Base-by-base conservation (phyloP, 306 rosid genomes). In the Quercus aquifolioides region DNA sequence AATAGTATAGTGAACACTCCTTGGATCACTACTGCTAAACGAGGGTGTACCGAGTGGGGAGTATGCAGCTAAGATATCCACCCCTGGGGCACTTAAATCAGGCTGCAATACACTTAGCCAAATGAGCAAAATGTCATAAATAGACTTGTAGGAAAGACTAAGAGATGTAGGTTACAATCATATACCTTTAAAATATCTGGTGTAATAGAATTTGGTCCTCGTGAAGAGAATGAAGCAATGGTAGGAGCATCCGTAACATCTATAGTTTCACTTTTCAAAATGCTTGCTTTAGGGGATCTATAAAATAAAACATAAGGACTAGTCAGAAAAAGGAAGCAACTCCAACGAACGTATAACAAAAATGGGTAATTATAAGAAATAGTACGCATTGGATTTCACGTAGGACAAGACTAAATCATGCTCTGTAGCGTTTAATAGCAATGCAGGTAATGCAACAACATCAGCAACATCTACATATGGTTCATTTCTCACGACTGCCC, bases 31-130 rank as follows among this genome's bases (percentile, higher is more conserved):
- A 1, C 1, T 1, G 14, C 0, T 1, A 0, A 0, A 0, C 28
- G 85, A 69, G 2, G 79, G 80, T 1, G 70, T 2, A 10, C 2
- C 21, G 6, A 5, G 1, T 0, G 79, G 89, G 6, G 89, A 74
- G 64, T 14, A 83, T 18, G 87, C 70, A 52, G 87, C 89, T 59
- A 86, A 65, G 41, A 83, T 83, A 1, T 80, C 55, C 0, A 80
- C 69, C 41, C 85, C 83, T 0, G 85, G 89, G 15, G 85, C 87
- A 60, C 71, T 62, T 49, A 83, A 26, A 52, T 86, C 87, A 9
- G 85, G 89, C 49, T 31, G 71, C 19, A 55, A 31, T 69, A 35
- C 19, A 46, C 52, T 11, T 0, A 46, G 52, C 52, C 52, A 9
- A 46, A 46, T 46, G 52, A 46, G 52, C 3, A 46, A 46, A 46